Evolutionary conservation across 2,329 filamentous ascomycete species (phyloP), one percentile per base, ranked within the genome.

Genomic region (Teratosphaeria gauchensis): DNA sequence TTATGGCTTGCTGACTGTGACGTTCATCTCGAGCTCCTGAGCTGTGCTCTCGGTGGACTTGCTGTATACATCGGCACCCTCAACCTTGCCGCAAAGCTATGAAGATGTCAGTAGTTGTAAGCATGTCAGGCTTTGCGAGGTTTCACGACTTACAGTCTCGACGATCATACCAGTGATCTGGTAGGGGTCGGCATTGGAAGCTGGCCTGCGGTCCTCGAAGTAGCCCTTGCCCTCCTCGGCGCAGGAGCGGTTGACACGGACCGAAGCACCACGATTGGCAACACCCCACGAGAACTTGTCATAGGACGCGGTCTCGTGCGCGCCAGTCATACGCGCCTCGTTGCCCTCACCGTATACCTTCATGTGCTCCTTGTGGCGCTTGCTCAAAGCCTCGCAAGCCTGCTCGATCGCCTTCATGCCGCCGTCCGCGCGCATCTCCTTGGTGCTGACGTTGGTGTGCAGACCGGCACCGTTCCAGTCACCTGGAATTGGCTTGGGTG

Each of bases 381-480:
- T 71, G 58, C 75, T 71, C 46, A 82, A 76, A 71, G 78, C 78
- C 73, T 81, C 78, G 75, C 81, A 84, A 89, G 92, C 82, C 38
- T 72, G 74, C 73, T 97, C 92, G 66, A 99, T 99, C 76, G 84
- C 78, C 85, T 95, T 95, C 87, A 97, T 94, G 74, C 94, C 94
- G 69, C 92, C 92, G 66, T 96, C 90, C 58, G 80, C 82, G 71
- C 94, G 90, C 84, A 94, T 99, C 69, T 87, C 85, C 75, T 87
- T 84, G 70, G 89, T 92, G 53, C 90, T 95, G 75, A 96, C 94
- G 84, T 97, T 95, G 82, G 82, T 87, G 84, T 95, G 91, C 55
- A 96, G 86, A 76, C 90, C 90, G 61, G 90, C 90, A 71, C 92
- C 94, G 82, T 97, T 97, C 92, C 94, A 97, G 81, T 95, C 88